phyloP scores from a whole-genome alignment of 1,284 basidiomycete genomes.

The Psilocybe mexicana region DNA sequence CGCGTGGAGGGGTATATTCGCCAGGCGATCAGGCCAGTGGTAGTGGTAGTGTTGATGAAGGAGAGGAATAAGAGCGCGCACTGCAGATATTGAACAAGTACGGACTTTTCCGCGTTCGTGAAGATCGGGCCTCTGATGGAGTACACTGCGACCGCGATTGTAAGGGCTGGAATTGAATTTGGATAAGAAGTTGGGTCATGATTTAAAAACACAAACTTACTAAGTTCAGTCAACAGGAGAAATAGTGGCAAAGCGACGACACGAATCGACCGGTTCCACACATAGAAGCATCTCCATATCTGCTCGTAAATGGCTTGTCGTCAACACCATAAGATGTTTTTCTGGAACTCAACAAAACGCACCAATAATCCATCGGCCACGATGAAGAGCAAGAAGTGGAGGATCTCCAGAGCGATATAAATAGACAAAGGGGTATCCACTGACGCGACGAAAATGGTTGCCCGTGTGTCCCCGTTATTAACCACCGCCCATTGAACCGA shows the following conservation, averaged over 20 bases:
- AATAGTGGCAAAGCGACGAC: neutral
- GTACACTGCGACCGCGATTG: too few relatives aligned
- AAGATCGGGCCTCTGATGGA: too few relatives aligned
- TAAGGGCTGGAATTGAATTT: too few relatives aligned
- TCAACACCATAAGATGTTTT: neutral
- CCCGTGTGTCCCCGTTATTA: neutral
- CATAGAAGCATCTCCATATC: slow-evolving; percentile 1
- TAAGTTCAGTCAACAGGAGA: neutral
- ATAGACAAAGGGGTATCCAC: neutral
- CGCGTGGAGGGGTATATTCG: slow-evolving; percentile 4
- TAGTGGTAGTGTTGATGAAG: slow-evolving; percentile 1
- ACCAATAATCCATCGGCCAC: slow-evolving; percentile 2
- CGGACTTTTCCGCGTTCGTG: too few relatives aligned
- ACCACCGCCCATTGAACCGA: neutral
- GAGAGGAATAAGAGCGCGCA: slow-evolving; percentile 4
- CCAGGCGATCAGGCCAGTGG: slow-evolving; percentile 5
- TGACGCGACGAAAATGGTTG: neutral
- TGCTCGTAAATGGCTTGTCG: neutral
- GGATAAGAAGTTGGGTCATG: neutral
- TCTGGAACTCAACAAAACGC: neutral
- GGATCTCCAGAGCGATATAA: neutral
- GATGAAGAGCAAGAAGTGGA: neutral
- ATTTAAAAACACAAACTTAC: neutral
- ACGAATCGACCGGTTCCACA: neutral
- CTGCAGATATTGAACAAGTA: neutral